Evolutionary conservation across 495 filamentous ascomycete genomes (phyloP), one percentile per base, ranked within the genome.

Genomic region (Ramalina intermedia): DNA sequence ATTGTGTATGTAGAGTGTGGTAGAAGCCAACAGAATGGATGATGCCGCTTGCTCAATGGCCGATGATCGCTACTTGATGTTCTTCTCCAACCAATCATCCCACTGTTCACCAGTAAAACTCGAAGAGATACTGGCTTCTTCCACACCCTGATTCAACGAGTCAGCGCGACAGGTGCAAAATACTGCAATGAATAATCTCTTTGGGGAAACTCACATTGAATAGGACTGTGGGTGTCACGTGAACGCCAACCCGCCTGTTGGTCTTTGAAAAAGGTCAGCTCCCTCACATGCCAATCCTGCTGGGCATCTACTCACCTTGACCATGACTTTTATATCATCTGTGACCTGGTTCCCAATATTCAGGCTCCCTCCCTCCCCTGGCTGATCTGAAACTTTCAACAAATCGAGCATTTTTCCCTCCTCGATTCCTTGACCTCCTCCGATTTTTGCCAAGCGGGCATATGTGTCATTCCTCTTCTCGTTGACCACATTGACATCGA

Each of bases 391-490:
- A 24, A 94, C 73, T 43, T 59, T 69, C 43, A 96, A 63, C 50
- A 87, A 59, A 11, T 69, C 66, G 48, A 81, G 79, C 42, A 95
- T 61, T 41, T 76, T 63, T 16, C 63, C 57, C 65, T 84, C 79
- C 51, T 82, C 70, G 2, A 94, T 70, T 2, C 82, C 87, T 14
- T 80, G 74, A 35, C 68, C 70, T 12, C 69, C 73, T 0, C 76
- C 87, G 18, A 95, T 66, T 52, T 73, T 73, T 0, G 85, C 79
- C 21, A 95, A 71, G 16, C 85, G 75, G 37, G 71, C 65, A 61
- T 95, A 95, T n/a, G 87, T 94, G 46, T 76, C 57, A 65, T 95
- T 96, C 42, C 90, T 74, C 36, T 78, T 69, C 69, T 95, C 87
- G 55, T 82, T 76, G 6, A 88, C 84, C 39, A 91, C 78, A 47